Conservation (phyloP, 495 filamentous ascomycete genomes). For the Xylaria intraflava region DNA sequence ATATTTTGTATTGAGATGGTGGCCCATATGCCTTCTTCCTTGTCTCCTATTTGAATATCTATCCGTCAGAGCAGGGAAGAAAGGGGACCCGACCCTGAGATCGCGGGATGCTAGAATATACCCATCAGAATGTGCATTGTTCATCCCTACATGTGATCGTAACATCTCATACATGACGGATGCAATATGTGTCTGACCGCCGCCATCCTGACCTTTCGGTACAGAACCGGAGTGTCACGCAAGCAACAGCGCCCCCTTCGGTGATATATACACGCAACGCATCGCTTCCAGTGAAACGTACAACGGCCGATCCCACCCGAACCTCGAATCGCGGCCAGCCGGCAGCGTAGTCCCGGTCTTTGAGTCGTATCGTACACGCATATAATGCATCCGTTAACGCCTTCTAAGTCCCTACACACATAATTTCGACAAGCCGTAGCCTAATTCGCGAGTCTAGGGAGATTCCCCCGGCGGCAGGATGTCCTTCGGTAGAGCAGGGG, state of each 20-base stretch:
- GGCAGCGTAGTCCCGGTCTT: no score
- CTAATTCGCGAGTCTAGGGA: neutral
- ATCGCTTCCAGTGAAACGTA: neutral
- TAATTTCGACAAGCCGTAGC: no score
- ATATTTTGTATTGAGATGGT: no score
- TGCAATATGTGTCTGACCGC: neutral
- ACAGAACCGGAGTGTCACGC: neutral
- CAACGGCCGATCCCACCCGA: neutral
- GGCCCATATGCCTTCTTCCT: no score
- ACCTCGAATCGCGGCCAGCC: no score
- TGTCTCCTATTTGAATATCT: no score
- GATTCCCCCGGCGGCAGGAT: neutral
- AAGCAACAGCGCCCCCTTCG: neutral
- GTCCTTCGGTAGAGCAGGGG: constrained; percentile 18
- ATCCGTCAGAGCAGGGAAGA: no score
- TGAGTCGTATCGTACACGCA: constrained; percentile 9
- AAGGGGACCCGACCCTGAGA: no score
- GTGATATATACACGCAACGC: neutral
- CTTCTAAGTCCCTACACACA: constrained; percentile 3
- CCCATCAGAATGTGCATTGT: no score
- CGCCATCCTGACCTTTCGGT: neutral
- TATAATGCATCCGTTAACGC: neutral
- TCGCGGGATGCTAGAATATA: no score
- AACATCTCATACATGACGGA: neutral
- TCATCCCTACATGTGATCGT: neutral